These are phyloP conservation scores for Globisporangium megalacanthum DNA, from an alignment of 352 stramenopile genomes.

Conservation along the genomic window DNA sequence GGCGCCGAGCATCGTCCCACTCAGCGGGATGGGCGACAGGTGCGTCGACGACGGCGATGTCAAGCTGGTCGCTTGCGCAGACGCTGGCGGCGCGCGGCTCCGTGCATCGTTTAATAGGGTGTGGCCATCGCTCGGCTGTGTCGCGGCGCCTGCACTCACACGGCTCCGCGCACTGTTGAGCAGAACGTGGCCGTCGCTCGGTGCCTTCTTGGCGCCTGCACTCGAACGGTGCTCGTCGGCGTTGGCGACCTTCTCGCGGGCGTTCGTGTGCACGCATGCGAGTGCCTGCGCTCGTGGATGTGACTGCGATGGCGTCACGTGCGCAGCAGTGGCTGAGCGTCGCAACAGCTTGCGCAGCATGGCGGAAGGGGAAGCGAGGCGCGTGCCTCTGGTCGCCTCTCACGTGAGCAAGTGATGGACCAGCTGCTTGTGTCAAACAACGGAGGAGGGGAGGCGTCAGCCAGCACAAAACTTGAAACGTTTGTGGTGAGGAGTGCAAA, in stretches of 20 bases:
- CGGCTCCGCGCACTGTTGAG: constrained; percentile 2
- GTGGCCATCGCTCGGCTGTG: constrained; percentile 4
- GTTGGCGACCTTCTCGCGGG: constrained; percentile 11
- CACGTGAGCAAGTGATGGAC: constrained; percentile 2
- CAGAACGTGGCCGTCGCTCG: constrained; percentile 7
- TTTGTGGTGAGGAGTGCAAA: not conserved
- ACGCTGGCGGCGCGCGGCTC: not conserved
- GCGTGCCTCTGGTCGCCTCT: too few species aligned
- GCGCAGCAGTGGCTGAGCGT: constrained; percentile 6
- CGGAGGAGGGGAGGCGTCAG: not conserved
- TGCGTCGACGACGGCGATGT: not conserved
- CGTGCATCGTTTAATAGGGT: constrained; percentile 7
- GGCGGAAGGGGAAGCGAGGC: not conserved
- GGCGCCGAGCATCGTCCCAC: not conserved
- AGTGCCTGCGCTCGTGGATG: not conserved
- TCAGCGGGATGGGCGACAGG: constrained; percentile 3
- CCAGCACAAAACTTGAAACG: not conserved
- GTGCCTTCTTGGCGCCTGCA: not conserved
- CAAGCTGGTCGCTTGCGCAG: not conserved
- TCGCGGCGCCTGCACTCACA: not conserved
- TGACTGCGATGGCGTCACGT: constrained; percentile 2
- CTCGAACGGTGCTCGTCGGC: constrained; percentile 2
- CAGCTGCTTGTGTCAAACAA: constrained; percentile 17
- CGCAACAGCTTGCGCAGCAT: constrained; percentile 17
- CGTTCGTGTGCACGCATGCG: constrained; percentile 13